Conservation (phyloP, 1,284 basidiomycete genomes). For the Ustilago xerochloae region DNA sequence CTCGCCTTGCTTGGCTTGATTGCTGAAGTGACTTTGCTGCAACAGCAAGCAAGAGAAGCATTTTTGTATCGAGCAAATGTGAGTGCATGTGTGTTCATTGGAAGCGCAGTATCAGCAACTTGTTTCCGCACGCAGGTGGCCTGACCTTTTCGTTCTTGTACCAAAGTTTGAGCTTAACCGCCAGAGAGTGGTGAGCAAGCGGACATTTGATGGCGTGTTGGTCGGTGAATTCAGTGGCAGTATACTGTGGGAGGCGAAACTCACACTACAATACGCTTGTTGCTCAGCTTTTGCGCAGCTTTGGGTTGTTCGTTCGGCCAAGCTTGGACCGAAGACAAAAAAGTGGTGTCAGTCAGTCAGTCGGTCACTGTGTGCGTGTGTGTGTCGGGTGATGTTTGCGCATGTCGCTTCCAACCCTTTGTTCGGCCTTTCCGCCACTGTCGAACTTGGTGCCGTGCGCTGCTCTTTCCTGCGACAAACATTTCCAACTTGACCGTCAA, state of each 20-base stretch:
- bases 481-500: not conserved
- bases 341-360: not conserved
- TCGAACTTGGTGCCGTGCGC: not conserved
- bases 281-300: not conserved
- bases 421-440: slow-evolving; percentile 4
- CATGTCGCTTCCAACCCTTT: not conserved
- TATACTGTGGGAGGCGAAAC: too few species aligned
- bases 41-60: not conserved
- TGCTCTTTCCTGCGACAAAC: not conserved
- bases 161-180: not conserved
- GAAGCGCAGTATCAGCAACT: not conserved
- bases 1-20: not conserved
- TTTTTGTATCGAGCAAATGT: not conserved
- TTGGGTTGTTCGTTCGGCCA: not conserved
- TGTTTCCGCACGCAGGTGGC: not conserved
- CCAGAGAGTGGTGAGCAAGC: not conserved
- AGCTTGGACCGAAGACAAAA: not conserved
- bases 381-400: not conserved
- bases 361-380: not conserved
- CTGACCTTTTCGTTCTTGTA: not conserved
- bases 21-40: too few species aligned
- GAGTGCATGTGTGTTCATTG: not conserved
- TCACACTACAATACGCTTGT: too few species aligned
- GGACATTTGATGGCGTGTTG: not conserved
- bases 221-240: not conserved